Conservation (phyloP, 2,329 filamentous ascomycete genomes). For the Cordyceps javanica region DNA sequence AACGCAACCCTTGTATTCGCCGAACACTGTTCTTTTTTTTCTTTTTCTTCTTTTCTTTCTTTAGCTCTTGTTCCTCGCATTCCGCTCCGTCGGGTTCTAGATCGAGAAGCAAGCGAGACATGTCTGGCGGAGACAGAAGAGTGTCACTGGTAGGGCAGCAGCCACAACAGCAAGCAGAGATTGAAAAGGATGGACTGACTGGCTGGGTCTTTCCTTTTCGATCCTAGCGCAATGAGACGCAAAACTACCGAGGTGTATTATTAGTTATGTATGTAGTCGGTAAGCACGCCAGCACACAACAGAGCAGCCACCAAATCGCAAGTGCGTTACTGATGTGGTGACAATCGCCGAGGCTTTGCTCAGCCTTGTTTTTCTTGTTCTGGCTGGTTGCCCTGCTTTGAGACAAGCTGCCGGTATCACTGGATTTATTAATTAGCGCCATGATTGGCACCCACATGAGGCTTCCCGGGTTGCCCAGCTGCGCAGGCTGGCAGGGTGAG, state of each 20-base stretch:
- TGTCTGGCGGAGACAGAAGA: background rate
- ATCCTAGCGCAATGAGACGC: too few species aligned
- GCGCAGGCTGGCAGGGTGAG: too few species aligned
- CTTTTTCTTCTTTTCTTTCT: background rate
- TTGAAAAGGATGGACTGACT: too few species aligned
- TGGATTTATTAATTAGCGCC: too few species aligned
- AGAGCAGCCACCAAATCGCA: background rate
- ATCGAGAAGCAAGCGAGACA: background rate
- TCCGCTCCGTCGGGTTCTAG: background rate
- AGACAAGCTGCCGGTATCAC: background rate
- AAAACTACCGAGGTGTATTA: too few species aligned
- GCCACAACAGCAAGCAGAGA: too few species aligned
- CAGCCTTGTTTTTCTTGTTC: background rate
- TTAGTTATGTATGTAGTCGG: too few species aligned
- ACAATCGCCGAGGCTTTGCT: background rate
- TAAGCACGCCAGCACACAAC: background rate
- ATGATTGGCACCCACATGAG: background rate
- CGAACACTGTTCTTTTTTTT: background rate
- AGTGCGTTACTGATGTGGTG: background rate
- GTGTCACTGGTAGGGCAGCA: too few species aligned
- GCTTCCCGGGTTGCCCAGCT: background rate
- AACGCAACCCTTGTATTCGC: background rate
- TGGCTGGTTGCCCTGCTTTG: background rate
- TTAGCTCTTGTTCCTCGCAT: background rate
- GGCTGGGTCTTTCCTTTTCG: too few species aligned